Conservation (phyloP, 192 early-diverging fungal genomes). For the Podila epicladia region DNA sequence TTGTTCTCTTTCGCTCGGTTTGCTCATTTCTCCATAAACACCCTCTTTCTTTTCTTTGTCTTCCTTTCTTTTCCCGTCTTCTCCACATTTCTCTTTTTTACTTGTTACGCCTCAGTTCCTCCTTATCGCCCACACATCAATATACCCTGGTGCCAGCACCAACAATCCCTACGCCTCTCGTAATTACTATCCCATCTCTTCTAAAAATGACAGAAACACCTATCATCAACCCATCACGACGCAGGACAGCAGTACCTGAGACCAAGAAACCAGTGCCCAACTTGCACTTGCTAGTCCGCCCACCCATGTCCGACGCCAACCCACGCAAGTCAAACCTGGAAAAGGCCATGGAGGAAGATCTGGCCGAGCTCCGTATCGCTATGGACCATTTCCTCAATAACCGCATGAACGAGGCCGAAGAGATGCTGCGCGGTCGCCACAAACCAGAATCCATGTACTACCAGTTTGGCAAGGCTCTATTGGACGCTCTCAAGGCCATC, state of each 20-base stretch:
- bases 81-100: too few relatives aligned
- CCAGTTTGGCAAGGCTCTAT: constrained; percentile 74
- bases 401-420: constrained; percentile 75
- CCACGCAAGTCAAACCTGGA: constrained; percentile 43
- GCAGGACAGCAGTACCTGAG: background rate
- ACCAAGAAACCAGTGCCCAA: constrained; percentile 36
- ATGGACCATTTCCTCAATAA: constrained; percentile 84
- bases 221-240: constrained; percentile 32
- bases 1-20: background rate
- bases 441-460: constrained; percentile 73
- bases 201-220: constrained; percentile 2
- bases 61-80: background rate
- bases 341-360: constrained; percentile 64
- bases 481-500: constrained; percentile 71
- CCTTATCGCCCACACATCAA: background rate
- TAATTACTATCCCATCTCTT: background rate
- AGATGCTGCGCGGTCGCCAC: constrained; percentile 54
- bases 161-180: background rate
- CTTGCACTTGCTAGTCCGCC: constrained; percentile 39
- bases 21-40: background rate
- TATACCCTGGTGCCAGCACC: background rate
- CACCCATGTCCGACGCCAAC: constrained; percentile 36
- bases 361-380: constrained; percentile 65
- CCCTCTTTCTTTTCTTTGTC: background rate
- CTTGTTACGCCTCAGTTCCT: too few relatives aligned